Base-by-base conservation (phyloP, 768 basidiomycete species). In the Naematelia encephala region DNA sequence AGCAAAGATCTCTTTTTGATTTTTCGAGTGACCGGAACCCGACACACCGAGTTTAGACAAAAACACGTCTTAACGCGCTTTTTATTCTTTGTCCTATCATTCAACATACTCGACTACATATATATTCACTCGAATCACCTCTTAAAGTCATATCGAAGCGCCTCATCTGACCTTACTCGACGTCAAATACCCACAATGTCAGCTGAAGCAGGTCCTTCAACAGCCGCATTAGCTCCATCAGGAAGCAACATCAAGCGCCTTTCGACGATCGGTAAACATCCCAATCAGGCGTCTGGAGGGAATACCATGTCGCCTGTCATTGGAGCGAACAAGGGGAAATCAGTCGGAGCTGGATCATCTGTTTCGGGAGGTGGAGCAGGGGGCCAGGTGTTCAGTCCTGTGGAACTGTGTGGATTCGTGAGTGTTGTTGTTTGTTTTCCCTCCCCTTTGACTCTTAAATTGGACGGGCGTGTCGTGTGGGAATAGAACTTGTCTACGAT, bases 321-420 rank as follows among this genome's bases (percentile, higher is more conserved):
- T 54, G 53, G 49, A 26, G 46, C 11, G 29, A 25, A 12, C 46
- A 43, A 30, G 39, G 39, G 8, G n/a, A n/a, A n/a, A n/a, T n/a
- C n/a, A n/a, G 8, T 16, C 34, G 34, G 34, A 39, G 16, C 34
- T 39, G 34, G 34, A 39, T 8, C 34, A 39, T 8, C 34, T 39
- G 34, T 39, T 3, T 10, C 54, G 10, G 54, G 44, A 21, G 53
- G 43, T 2, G 34, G 39, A 49, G 47, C 25, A 1, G 68, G 54
- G 8, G 67, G 71, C 27, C 69, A 69, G 21, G 70, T 77, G 1
- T 63, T 91, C 1, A 91, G 89, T 69, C 92, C 92, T 1, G 91
- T 93, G 74, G 92, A 96, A 75, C 78, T 96, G 64, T 94, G 92
- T 27, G 90, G 90, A 21, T 96, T 92, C 78, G 92, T 96, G 74